Evolutionary conservation across 2,329 filamentous ascomycete genomes (phyloP), one percentile per base, ranked within the genome.

Genomic region (Pezicula radicicola): DNA sequence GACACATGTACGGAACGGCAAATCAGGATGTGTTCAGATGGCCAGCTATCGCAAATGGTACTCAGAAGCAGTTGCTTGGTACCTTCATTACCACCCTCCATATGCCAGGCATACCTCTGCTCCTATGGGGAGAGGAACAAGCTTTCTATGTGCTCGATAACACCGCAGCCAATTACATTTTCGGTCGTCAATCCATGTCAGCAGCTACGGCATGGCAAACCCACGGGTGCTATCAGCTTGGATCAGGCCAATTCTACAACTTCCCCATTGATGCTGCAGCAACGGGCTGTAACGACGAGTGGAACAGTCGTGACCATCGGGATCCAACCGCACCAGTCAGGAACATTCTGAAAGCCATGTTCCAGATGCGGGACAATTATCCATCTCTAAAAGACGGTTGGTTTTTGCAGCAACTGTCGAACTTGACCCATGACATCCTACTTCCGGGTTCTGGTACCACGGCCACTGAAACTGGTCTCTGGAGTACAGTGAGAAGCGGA

Each of bases 121-220:
- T 83, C 18, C 72, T 79, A n/a, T 87, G 80, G 78, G 83, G 83
- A n/a, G 83, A 87, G 62, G 83, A 87, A 62, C 83, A 87, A 65
- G 79, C 76, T 0, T 83, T 83, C 55, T 86, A 86, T 59, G 70
- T 84, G 1, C 68, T 86, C 2, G 83, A 87, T 61, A 84, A 79
- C 54, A 84, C 82, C 1, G 83, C 82, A 5, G 70, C 71, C 50
- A 85, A 87, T 60, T 87, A 87, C 60, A 75, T 87, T 42, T 87
- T 81, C 62, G 83, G 83, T 21, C 77, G 83, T 57, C 80, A 83
- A 63, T 70, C 83, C 2, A 85, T 87, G 76, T 77, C 78, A 9
- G 75, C 81, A 1, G 73, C 80, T 2, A 77, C 76, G 2, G 83
- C 83, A 3, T 87, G 83, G 83, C 79, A 83, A 58, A 73, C 75